Evolutionary conservation across 2,329 filamentous ascomycete species (phyloP).

Genomic region (Epicoccum sorghinum): DNA sequence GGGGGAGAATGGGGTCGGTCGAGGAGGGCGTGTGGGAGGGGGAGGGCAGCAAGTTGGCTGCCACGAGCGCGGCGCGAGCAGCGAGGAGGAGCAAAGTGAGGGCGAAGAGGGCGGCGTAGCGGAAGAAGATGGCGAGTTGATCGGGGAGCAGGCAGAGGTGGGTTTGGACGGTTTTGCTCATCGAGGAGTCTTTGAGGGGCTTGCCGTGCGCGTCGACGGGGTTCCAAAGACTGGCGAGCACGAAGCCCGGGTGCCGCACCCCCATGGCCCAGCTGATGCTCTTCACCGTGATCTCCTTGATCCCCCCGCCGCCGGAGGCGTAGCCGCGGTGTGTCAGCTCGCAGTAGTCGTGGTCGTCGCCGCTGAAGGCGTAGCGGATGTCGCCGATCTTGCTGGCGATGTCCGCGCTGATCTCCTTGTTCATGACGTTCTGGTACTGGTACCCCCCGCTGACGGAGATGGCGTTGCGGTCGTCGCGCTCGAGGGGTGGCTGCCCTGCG

Average conservation of each 20-base stretch:
- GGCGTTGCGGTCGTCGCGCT: constrained; percentile 74
- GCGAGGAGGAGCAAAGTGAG: constrained; percentile 58
- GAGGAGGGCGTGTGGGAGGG: neutral
- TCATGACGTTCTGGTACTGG: constrained; percentile 96
- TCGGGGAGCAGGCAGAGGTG: constrained; percentile 90
- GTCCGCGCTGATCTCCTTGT: constrained; percentile 73
- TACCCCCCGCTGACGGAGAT: constrained; percentile 81
- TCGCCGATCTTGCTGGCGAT: constrained; percentile 81
- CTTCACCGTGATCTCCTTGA: constrained; percentile 90
- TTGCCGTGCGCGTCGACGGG: constrained; percentile 68
- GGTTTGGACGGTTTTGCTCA: constrained; percentile 73
- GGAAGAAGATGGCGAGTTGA: constrained; percentile 82
- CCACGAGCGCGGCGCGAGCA: constrained; percentile 51
- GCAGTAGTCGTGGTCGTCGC: constrained; percentile 98
- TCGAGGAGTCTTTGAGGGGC: no score
- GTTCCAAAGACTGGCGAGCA: constrained; percentile 91
- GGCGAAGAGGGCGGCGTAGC: constrained; percentile 70
- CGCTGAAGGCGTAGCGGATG: constrained; percentile 85
- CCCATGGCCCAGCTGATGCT: constrained; percentile 97
- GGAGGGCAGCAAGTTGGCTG: constrained; percentile 22
- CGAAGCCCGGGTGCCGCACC: constrained; percentile 82
- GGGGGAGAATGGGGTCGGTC: constrained; percentile 27
- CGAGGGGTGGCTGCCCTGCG: constrained; percentile 58
- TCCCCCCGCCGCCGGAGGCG: constrained; percentile 61
- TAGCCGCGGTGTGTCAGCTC: constrained; percentile 79